phyloP scores from a whole-genome alignment of 768 basidiomycete genomes.

The Podaxis mareebaensis region DNA sequence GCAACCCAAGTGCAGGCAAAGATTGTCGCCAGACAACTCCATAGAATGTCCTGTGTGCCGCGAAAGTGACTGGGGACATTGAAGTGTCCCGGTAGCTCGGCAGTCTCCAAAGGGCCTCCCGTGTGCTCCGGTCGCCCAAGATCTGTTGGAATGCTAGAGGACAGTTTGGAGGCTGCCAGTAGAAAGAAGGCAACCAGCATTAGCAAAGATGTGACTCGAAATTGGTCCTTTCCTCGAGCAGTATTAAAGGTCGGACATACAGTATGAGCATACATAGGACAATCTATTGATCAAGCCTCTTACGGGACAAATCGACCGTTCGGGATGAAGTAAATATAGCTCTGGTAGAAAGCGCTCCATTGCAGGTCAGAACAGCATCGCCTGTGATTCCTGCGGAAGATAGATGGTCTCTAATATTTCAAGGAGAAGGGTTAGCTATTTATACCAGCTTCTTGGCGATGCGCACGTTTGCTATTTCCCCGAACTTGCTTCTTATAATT shows the following conservation, averaged over 20 bases:
- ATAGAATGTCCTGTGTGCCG: slow-evolving; percentile 18
- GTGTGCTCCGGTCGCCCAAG: neutral
- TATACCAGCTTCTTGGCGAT: no score
- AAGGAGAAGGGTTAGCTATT: no score
- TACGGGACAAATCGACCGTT: no score
- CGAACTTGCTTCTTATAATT: no score
- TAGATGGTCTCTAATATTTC: no score
- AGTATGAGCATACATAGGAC: neutral
- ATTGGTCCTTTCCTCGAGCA: neutral
- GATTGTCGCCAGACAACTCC: slow-evolving; percentile 22
- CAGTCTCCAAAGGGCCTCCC: neutral
- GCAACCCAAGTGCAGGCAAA: slow-evolving; percentile 25
- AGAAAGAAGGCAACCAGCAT: neutral
- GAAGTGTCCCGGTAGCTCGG: neutral
- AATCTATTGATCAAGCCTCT: no score
- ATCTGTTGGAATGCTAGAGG: neutral
- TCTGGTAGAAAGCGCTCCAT: no score
- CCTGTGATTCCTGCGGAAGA: no score
- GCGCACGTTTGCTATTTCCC: no score
- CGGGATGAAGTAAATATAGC: no score
- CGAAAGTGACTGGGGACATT: neutral
- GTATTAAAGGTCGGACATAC: neutral
- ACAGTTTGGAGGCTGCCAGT: neutral
- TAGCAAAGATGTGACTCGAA: neutral
- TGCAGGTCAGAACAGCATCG: no score